A percentile compares a stretch with the other conserved stretches of the same genome.
phyloP scores from a whole-genome alignment of 495 filamentous ascomycete species.

The Aspergillus egyptiacus region DNA sequence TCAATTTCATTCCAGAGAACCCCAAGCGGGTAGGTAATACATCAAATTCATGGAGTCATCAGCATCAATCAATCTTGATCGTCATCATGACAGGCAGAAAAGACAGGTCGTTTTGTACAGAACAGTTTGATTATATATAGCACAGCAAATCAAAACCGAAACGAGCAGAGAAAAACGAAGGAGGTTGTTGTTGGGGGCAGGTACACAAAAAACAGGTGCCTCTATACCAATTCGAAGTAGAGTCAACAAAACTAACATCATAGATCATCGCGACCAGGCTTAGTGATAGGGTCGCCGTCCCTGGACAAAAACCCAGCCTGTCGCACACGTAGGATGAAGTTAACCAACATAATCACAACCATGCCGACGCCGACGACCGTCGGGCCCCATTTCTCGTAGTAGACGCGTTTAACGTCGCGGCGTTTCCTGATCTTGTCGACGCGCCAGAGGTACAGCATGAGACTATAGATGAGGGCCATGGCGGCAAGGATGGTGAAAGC shows the following conservation, averaged over 20 bases:
- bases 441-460: slow-evolving; percentile 80
- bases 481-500: slow-evolving; percentile 78
- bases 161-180: no score
- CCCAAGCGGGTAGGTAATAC: no score
- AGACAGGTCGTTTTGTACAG: no score
- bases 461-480: slow-evolving; percentile 66
- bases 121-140: no score
- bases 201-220: no score
- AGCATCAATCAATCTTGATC: no score
- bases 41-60: no score
- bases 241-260: background rate
- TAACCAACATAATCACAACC: slow-evolving; percentile 65
- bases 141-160: no score
- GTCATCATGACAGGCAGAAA: no score
- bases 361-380: slow-evolving; percentile 70
- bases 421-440: slow-evolving; percentile 76
- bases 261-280: slow-evolving; percentile 6
- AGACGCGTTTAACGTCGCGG: slow-evolving; percentile 63
- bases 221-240: background rate
- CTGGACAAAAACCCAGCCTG: slow-evolving; percentile 29
- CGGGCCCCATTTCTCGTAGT: slow-evolving; percentile 86
- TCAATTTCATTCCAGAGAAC: no score
- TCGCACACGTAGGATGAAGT: slow-evolving; percentile 53
- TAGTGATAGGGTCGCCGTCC: background rate
- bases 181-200: no score